Evolutionary conservation across 139 green algal genomes (phyloP), one percentile per base, ranked within the genome.

Genomic region (Chlorella sorokiniana): DNA sequence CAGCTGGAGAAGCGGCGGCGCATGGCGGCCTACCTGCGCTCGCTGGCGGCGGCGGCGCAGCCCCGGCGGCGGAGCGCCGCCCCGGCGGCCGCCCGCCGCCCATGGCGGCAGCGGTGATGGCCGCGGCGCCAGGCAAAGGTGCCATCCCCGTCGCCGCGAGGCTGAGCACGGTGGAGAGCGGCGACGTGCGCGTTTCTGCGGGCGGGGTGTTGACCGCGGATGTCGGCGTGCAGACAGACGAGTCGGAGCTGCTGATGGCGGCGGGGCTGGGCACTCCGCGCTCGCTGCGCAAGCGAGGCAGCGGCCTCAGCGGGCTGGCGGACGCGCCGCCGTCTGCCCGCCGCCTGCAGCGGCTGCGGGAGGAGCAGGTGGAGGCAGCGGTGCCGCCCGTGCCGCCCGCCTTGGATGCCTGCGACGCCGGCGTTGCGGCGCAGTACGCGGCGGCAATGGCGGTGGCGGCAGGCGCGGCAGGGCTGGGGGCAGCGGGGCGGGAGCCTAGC

Each of bases 1-100:
- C 80, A 85, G 62, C 37, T 37, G 62, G 37, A 68, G 2, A 80
- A 81, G 62, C 71, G 69, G 72, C 80, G 73, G 72, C 62, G 80
- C 25, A 71, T 85, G 80, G 80, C 70, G 6, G 37, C 80, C 4
- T 80, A 79, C 37, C 72, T 85, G 25, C 33, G 44, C 14, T 70
- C 33, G 8, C 33, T 82, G 37, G 67, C 67, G 18, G 64, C 37
- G 7, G 56, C 41, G 29, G 63, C 64, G 18, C 67, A 75, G 37
- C 61, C 33, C 56, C 37, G 10, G 8, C 29, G 31, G 78, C 45
- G 31, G 16, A 22, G n/a, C 67, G 54, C 76, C 48, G 16, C 8
- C 3, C 33, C 8, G 16, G 44, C 59, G 40, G 4, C 9, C 33
- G 35, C 23, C 48, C 45, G 25, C 29, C 2, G 25, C 27, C 45